Percentiles rank a stretch among this genome's conserved stretches.
Evolutionary conservation across 805 yeast species (phyloP).

Genomic region (Metschnikowia bowlesiae): DNA sequence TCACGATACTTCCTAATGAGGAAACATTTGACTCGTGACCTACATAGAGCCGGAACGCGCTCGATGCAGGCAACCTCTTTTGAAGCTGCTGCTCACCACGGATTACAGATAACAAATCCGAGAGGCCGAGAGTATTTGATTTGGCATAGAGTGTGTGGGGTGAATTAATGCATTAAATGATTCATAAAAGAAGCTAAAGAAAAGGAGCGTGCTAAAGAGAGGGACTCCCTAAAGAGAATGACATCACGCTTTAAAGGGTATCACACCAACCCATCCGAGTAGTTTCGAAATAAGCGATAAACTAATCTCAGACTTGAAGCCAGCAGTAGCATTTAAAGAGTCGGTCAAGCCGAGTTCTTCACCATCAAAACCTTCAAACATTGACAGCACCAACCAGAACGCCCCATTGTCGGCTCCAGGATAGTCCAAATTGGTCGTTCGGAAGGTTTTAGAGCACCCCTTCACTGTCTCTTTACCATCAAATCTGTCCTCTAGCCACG

Average conservation of each 20-base stretch:
- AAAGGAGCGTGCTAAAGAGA: too few relatives aligned
- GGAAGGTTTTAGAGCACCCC: conserved; percentile 9
- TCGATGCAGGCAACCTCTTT: too few relatives aligned
- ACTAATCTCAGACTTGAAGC: not conserved
- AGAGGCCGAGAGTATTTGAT: too few relatives aligned
- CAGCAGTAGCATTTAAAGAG: not conserved
- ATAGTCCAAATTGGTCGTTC: conserved; percentile 12
- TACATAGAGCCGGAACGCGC: too few relatives aligned
- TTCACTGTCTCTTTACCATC: conserved; percentile 8
- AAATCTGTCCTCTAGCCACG: conserved; percentile 11
- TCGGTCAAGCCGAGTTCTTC: conserved; percentile 2
- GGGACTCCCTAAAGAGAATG: not conserved
- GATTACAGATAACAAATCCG: too few relatives aligned
- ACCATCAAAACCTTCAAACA: not conserved
- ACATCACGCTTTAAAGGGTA: conserved; percentile 1
- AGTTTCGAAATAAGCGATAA: not conserved
- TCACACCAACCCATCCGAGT: not conserved
- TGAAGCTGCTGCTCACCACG: too few relatives aligned
- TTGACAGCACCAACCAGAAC: conserved; percentile 3
- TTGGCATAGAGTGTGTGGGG: too few relatives aligned
- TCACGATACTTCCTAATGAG: too few relatives aligned
- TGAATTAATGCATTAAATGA: too few relatives aligned
- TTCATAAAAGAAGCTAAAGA: too few relatives aligned
- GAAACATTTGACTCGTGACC: too few relatives aligned
- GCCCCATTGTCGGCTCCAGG: conserved; percentile 8